A percentile compares a stretch with the other conserved stretches of the same genome.
phyloP scores from a whole-genome alignment of 371 early-diverging fungal genomes.

The Mucor sp. region DNA sequence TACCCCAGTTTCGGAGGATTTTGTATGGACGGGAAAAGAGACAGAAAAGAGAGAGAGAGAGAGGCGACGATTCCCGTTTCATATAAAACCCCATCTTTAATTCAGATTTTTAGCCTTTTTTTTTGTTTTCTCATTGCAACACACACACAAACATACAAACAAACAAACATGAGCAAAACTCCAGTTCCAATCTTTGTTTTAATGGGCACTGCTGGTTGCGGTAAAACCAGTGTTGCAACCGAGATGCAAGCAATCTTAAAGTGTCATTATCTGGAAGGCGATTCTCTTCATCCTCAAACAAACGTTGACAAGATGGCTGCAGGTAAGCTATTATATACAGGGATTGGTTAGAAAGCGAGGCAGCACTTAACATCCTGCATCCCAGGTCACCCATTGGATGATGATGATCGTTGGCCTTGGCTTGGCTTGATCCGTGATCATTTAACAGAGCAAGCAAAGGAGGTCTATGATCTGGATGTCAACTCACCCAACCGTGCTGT shows the following conservation, averaged over 20 bases:
- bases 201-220: conserved; percentile 71
- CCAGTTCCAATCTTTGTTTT: conserved; percentile 36
- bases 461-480: conserved; percentile 4
- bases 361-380: background rate
- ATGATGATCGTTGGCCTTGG: conserved; percentile 76
- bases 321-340: conserved; percentile 23
- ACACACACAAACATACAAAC: background rate
- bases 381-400: conserved; percentile 57
- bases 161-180: background rate
- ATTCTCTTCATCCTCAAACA: conserved; percentile 56
- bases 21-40: background rate
- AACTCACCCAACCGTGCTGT: conserved; percentile 24
- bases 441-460: conserved; percentile 21
- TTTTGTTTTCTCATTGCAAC: background rate
- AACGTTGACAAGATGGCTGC: conserved; percentile 66
- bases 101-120: background rate
- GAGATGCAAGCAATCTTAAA: conserved; percentile 43
- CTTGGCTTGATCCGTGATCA: conserved; percentile 40
- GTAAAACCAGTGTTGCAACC: conserved; percentile 61
- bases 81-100: background rate
- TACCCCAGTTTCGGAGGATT: background rate
- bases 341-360: background rate
- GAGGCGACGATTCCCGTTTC: background rate
- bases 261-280: conserved; percentile 63
- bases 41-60: background rate